phyloP scores from a whole-genome alignment of 2,329 filamentous ascomycete genomes.

The Fusarium phyllophilum region DNA sequence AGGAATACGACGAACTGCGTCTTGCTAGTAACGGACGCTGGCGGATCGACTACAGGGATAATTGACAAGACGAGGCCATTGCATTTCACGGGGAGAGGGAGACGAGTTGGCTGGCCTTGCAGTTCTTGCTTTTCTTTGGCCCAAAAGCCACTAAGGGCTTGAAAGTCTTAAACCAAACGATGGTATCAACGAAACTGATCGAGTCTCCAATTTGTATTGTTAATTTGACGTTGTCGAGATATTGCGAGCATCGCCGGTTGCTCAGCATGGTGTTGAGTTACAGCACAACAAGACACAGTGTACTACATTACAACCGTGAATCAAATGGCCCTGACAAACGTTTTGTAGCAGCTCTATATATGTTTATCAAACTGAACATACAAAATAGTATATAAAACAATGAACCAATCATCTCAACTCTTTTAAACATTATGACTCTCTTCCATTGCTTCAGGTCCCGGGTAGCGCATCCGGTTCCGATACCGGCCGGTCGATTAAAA shows the following conservation, averaged over 20 bases:
- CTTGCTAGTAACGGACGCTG: neutral
- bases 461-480: conserved; percentile 5
- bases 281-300: no score
- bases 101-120: neutral
- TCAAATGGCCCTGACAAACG: rapidly evolving
- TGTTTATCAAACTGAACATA: rapidly evolving
- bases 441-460: neutral
- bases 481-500: conserved; percentile 33
- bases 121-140: rapidly evolving
- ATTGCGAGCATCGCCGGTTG: no score
- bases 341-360: neutral
- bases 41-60: neutral
- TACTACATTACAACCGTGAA: rapidly evolving
- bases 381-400: rapidly evolving
- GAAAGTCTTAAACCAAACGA: rapidly evolving
- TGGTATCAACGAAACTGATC: rapidly evolving
- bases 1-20: neutral
- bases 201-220: no score
- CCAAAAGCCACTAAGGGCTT: neutral
- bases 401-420: neutral
- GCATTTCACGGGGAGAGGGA: neutral
- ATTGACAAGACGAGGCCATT: neutral
- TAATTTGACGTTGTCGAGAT: no score
- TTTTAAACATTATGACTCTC: neutral
- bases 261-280: neutral